phyloP scores from a whole-genome alignment of 352 stramenopile species.

The Globisporangium alternatum region DNA sequence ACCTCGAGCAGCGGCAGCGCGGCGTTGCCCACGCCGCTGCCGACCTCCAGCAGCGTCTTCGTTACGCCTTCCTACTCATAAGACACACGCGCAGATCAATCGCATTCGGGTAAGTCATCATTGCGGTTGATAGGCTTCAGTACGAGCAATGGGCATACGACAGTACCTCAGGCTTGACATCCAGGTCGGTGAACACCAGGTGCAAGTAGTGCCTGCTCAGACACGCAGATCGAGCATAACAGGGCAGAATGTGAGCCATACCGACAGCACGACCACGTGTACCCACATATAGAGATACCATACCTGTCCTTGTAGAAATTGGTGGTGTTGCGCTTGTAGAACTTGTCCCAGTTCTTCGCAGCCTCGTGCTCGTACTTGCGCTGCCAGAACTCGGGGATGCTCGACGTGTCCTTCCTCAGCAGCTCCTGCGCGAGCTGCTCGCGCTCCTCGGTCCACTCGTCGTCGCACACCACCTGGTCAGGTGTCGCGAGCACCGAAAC shows the following conservation, averaged over 20 bases:
- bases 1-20: slow-evolving; percentile 93
- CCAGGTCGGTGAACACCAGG: slow-evolving; percentile 88
- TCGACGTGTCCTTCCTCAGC: slow-evolving; percentile 71
- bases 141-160: no score
- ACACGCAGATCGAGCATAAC: not conserved
- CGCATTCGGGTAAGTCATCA: not conserved
- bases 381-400: slow-evolving; percentile 80
- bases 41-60: slow-evolving; percentile 90
- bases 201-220: slow-evolving; percentile 87
- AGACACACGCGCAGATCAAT: not conserved
- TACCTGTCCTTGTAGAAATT: slow-evolving; percentile 95
- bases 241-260: slow-evolving; percentile 1
- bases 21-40: slow-evolving; percentile 94
- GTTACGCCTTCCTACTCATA: slow-evolving; percentile 24
- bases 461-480: slow-evolving; percentile 65
- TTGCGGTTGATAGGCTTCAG: no score
- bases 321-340: slow-evolving; percentile 92
- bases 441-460: slow-evolving; percentile 82
- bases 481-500: slow-evolving; percentile 68
- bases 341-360: slow-evolving; percentile 91
- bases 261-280: not conserved
- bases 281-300: not conserved
- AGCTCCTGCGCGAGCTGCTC: slow-evolving; percentile 66
- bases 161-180: slow-evolving; percentile 42
- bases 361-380: slow-evolving; percentile 86